These are phyloP conservation scores for Catunica adiposa DNA, from an alignment of 2,329 filamentous ascomycete species.

Conservation along the genomic window DNA sequence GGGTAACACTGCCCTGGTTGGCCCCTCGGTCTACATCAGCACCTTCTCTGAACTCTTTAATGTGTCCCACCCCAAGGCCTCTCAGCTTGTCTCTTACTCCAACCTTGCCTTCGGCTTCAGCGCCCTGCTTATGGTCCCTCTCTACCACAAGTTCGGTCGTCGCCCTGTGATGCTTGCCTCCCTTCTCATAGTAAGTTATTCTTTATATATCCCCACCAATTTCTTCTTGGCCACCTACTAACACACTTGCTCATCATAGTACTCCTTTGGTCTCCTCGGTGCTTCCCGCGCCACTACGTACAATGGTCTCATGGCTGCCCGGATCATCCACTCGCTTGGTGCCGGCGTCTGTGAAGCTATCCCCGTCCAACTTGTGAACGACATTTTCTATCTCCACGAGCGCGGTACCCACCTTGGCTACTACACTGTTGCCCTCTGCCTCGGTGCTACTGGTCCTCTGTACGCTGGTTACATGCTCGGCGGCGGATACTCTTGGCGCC, in stretches of 20 bases:
- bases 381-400: constrained; percentile 31
- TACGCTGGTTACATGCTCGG: constrained; percentile 46
- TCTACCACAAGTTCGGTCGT: constrained; percentile 35
- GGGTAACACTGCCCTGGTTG: constrained; percentile 28
- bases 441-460: constrained; percentile 38
- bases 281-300: constrained; percentile 23
- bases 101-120: constrained; percentile 44
- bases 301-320: constrained; percentile 24
- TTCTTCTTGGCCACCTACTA: not conserved
- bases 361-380: constrained; percentile 30
- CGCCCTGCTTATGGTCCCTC: constrained; percentile 35
- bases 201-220: not conserved
- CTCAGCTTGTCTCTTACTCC: constrained; percentile 40
- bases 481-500: constrained; percentile 39
- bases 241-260: constrained; percentile 17
- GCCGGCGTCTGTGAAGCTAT: constrained; percentile 29
- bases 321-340: constrained; percentile 26
- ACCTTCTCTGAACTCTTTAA: constrained; percentile 36
- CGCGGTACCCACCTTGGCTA: constrained; percentile 39
- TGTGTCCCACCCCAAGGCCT: constrained; percentile 33
- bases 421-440: constrained; percentile 41
- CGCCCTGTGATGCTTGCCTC: constrained; percentile 28
- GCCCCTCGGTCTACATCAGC: constrained; percentile 40
- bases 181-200: constrained; percentile 21
- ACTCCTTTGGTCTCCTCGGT: constrained; percentile 26